Conservation (phyloP, 805 yeast genomes). For the Candida peoriensis region DNA sequence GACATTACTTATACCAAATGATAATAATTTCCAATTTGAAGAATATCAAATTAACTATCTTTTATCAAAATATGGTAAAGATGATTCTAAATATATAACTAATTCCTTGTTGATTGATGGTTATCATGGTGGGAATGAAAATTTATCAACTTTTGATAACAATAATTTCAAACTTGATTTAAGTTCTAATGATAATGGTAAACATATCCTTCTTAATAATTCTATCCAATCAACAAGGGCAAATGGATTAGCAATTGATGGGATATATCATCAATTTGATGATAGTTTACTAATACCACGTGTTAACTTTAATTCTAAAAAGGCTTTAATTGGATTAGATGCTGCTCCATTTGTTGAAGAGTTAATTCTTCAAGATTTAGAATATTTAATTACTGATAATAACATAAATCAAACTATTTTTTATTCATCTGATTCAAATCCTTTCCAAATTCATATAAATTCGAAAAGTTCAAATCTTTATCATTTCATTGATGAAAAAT, state of each 20-base stretch:
- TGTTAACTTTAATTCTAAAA: constrained; percentile 46
- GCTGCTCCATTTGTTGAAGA: constrained; percentile 67
- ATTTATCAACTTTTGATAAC: constrained; percentile 18
- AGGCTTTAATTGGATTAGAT: constrained; percentile 53
- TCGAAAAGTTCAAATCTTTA: constrained; percentile 45
- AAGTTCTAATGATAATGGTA: constrained; percentile 27
- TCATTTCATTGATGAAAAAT: constrained; percentile 51
- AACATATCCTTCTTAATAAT: constrained; percentile 31
- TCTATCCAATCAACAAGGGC: constrained; percentile 28
- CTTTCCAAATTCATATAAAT: constrained; percentile 8
- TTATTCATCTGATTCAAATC: constrained; percentile 37
- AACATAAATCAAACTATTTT: constrained; percentile 56
- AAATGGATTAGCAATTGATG: constrained; percentile 41
- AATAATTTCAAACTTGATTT: constrained; percentile 22
- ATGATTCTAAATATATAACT: constrained; percentile 25
- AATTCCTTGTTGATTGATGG: constrained; percentile 35
- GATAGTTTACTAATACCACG: constrained; percentile 21
- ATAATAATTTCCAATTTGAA: constrained; percentile 32
- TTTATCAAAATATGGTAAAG: constrained; percentile 23
- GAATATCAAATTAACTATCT: constrained; percentile 44
- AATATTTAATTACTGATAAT: constrained; percentile 50
- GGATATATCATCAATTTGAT: constrained; percentile 45
- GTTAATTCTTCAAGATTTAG: constrained; percentile 52
- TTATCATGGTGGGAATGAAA: constrained; percentile 38
- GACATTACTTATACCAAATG: constrained; percentile 45